Evolutionary conservation across 345 rosid genomes (phyloP), one percentile per base, ranked within the genome.

Genomic region (Arabis hirsuta): DNA sequence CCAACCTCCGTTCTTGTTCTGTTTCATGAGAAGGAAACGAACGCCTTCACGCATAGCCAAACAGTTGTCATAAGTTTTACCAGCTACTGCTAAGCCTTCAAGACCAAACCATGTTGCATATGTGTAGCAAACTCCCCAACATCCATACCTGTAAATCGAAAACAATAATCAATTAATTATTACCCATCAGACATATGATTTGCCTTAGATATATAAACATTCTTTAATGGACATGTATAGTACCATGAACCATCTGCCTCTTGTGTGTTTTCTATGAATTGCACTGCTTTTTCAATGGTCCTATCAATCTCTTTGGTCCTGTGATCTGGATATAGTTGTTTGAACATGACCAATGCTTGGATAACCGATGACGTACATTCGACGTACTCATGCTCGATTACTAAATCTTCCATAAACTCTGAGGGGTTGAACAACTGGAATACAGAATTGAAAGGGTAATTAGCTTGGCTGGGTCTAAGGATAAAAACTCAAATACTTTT

Each of bases 361-460:
- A 73, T 68, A 26, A 65, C 80, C 11, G 86, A 72, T 41, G 82
- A 38, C 10, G 84, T 83, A 60, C 84, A 81, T 66, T 83, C 86
- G 1, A 73, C 79, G 20, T 78, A 81, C 55, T 68, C 62, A 55
- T 42, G 44, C 73, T 55, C 63, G 7, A 32, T 45, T 10, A 70
- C 64, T 34, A 78, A 57, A 72, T 86, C 86, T 22, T 77, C 88
- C 20, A 83, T 46, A 65, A 86, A 81, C 38, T 88, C 93, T 19
- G 77, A 77, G 2, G 90, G 89, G 79, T 88, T 88, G 10, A 84
- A 84, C 70, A 79, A 61, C 92, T 88, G 78, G 22, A 65, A 57
- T 27, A 31, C 14, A 63, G 9, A 45, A 24, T 19, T 58, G 4
- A 32, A 52, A 26, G 13, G 47, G 20, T 50, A 31, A n/a, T 13